Conservation (phyloP, 352 stramenopile genomes). For the Globisporangium paddicum region DNA sequence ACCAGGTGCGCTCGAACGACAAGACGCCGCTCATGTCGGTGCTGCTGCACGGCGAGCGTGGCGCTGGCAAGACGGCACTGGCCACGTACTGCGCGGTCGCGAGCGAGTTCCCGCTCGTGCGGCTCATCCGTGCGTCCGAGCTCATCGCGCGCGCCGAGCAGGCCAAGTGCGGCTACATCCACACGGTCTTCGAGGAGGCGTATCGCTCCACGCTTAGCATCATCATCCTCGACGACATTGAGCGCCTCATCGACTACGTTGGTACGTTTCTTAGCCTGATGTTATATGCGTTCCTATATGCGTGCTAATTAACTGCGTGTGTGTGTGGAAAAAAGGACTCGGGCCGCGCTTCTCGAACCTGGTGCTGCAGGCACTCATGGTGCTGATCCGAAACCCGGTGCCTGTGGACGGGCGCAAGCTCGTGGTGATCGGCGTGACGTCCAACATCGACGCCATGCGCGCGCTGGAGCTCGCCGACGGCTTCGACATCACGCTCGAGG, state of each 20-base stretch:
- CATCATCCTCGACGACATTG: conserved; percentile 99
- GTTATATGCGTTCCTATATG: not conserved
- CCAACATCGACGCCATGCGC: conserved; percentile 88
- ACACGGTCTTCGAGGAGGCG: conserved; percentile 96
- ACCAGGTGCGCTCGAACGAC: conserved; percentile 93
- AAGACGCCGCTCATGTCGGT: conserved; percentile 97
- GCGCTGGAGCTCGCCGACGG: conserved; percentile 92
- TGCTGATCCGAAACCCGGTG: conserved; percentile 97
- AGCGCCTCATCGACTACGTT: conserved; percentile 98
- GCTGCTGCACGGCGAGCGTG: conserved; percentile 93
- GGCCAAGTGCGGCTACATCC: conserved; percentile 93
- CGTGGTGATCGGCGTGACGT: conserved; percentile 95
- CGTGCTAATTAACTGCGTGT: not conserved
- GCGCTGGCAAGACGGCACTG: conserved; percentile 96
- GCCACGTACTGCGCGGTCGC: conserved; percentile 95
- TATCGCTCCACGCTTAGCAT: conserved; percentile 98
- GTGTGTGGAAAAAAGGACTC: conserved; percentile 40
- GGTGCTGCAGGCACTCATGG: conserved; percentile 97
- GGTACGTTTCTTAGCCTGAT: conserved; percentile 28
- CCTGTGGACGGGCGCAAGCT: conserved; percentile 92
- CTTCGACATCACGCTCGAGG: conserved; percentile 93
- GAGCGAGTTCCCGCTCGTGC: conserved; percentile 97
- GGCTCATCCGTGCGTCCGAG: conserved; percentile 96
- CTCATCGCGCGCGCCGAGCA: conserved; percentile 95
- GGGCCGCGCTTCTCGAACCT: conserved; percentile 98